A percentile compares a stretch with the other conserved stretches of the same genome.
These are phyloP conservation scores for Telopea speciosissima DNA, from an alignment of 177 flowering plant species.

Conservation along the genomic window DNA sequence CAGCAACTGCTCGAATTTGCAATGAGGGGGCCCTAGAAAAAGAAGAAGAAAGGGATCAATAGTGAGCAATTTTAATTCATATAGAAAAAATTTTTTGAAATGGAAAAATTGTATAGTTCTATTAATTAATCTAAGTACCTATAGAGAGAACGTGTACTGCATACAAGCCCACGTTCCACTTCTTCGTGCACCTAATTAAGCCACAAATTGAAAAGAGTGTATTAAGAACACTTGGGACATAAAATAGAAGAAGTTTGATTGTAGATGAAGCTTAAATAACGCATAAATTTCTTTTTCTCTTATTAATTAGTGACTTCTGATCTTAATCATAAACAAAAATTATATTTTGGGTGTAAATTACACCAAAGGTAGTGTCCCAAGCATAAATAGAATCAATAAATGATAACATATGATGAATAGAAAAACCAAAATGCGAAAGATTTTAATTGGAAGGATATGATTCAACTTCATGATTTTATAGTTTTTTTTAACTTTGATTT, in stretches of 20 bases:
- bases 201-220: not conserved
- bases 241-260: not conserved
- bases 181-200: constrained; percentile 65
- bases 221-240: not conserved
- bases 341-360: too few relatives aligned
- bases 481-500: too few relatives aligned
- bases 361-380: too few relatives aligned
- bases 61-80: not conserved
- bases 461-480: too few relatives aligned
- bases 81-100: not conserved
- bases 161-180: constrained; percentile 35
- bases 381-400: too few relatives aligned
- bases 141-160: constrained; percentile 8
- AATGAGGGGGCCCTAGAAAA: constrained; percentile 42
- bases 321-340: too few relatives aligned
- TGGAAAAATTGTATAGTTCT: not conserved
- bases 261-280: too few relatives aligned
- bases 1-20: constrained; percentile 40
- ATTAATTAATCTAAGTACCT: constrained; percentile 6
- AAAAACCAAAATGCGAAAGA: too few relatives aligned
- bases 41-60: not conserved
- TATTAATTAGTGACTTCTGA: too few relatives aligned
- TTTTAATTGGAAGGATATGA: too few relatives aligned
- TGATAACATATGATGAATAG: too few relatives aligned
- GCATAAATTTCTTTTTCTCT: too few relatives aligned